Evolutionary conservation across 805 yeast genomes (phyloP).

Genomic region (Metschnikowia aberdeeniae): DNA sequence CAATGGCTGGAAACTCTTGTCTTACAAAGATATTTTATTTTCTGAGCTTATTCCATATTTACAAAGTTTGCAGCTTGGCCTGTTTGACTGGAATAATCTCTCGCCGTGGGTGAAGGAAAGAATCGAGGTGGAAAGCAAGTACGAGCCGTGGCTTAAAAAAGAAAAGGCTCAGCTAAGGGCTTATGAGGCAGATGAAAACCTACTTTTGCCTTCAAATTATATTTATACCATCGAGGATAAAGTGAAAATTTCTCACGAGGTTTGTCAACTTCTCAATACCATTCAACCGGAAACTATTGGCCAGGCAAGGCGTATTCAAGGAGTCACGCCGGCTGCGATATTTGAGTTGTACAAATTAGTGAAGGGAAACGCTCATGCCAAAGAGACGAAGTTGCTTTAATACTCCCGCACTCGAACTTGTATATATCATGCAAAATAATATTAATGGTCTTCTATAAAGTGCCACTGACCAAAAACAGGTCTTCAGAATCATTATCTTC

Average conservation of each 20-base stretch:
- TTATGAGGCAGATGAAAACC: conserved; percentile 75
- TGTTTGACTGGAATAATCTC: conserved; percentile 22
- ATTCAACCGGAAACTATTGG: conserved; percentile 89
- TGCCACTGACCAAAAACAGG: background rate
- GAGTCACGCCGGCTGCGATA: conserved; percentile 90
- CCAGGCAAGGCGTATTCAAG: conserved; percentile 92
- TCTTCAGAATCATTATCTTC: background rate
- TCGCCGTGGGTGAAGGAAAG: conserved; percentile 48
- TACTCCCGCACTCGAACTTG: background rate
- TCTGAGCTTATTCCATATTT: conserved; percentile 29
- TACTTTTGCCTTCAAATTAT: conserved; percentile 64
- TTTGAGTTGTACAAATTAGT: conserved; percentile 68
- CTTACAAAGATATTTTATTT: conserved; percentile 44
- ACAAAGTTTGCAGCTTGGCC: conserved; percentile 18
- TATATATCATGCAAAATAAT: background rate
- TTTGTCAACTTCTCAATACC: conserved; percentile 59
- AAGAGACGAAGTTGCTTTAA: background rate
- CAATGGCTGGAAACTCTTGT: conserved; percentile 66
- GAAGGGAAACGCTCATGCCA: conserved; percentile 20
- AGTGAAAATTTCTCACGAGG: conserved; percentile 66
- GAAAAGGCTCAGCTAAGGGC: conserved; percentile 72
- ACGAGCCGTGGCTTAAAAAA: conserved; percentile 72
- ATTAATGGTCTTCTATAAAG: background rate
- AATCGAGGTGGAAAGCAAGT: conserved; percentile 74
- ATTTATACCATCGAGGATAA: conserved; percentile 56